Base-by-base conservation (phyloP, 768 basidiomycete species). In the Mrakia gelida region DNA sequence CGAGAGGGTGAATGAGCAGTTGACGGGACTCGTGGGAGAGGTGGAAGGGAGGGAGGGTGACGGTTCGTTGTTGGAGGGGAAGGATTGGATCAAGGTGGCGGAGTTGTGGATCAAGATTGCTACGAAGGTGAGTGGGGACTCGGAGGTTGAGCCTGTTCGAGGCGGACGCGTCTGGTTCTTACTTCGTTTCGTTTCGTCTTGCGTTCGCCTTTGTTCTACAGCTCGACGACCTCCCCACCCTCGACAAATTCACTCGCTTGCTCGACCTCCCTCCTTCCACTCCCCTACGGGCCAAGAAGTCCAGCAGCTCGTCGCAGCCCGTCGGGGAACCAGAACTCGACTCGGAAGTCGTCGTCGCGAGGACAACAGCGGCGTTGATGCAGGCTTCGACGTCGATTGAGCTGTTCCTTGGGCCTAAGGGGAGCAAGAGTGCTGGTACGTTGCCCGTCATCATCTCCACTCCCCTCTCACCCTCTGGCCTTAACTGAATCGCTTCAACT, bases 61-160 rank as follows among this genome's bases (percentile, higher is more conserved):
- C 4, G 10, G 45, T n/a, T n/a, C n/a, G 18, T 11, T 63, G 59
- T 21, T 79, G 45, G 74, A 52, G 30, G 82, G 82, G 7, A 78
- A 71, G 65, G 78, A 76, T 32, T 84, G 83, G 83, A 45, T 30
- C 81, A 83, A 72, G 80, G 80, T 38, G 18, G 68, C 34, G 32
- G 83, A 56, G 78, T 62, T 59, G 45, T 81, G 32, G 82, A 81
- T 76, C 65, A 81, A 41, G 70, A 80, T 52, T 77, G 83, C 30
- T 38, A 68, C 76, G 23, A 81, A 79, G 71, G 62, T 77, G 23
- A 76, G 79, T n/a, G n/a, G n/a, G n/a, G n/a, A n/a, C n/a, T 38
- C 38, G 3, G 38, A 38, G 8, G 8, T 38, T 8, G 38, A 38
- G 38, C 38, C 38, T 8, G 38, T 54, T 16, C 21, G n/a, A n/a